Evolutionary conservation across 495 filamentous ascomycete genomes (phyloP).

Genomic region (Daldinia concentrica): DNA sequence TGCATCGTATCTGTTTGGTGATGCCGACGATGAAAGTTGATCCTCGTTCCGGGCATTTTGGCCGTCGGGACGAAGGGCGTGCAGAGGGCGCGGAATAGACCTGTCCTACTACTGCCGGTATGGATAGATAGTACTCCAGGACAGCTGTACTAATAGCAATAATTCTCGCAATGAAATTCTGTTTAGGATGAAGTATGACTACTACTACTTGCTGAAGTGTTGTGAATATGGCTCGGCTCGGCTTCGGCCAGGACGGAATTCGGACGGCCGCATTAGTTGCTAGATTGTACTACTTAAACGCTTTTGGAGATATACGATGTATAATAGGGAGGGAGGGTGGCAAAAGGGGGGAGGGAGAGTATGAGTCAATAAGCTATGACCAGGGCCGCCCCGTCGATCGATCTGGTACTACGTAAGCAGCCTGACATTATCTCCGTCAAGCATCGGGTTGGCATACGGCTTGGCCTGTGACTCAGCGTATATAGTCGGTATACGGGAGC

Average conservation of each 20-base stretch:
- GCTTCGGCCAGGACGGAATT: background rate
- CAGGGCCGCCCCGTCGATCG: background rate
- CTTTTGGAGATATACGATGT: background rate
- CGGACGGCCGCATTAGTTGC: background rate
- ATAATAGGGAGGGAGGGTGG: background rate
- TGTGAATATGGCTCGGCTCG: background rate
- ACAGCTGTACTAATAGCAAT: constrained; percentile 31
- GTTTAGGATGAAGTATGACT: background rate
- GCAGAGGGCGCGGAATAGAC: constrained; percentile 6
- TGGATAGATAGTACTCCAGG: constrained; percentile 10
- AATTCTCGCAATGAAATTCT: constrained; percentile 6
- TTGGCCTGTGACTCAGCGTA: background rate
- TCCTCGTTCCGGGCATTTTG: background rate
- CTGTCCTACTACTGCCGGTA: background rate
- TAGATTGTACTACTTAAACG: background rate
- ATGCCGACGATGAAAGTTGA: background rate
- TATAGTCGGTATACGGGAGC: background rate
- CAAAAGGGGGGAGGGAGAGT: background rate
- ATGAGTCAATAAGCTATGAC: background rate
- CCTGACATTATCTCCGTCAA: background rate
- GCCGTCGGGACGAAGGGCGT: background rate
- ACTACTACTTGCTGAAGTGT: background rate
- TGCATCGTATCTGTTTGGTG: background rate
- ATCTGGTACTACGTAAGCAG: background rate
- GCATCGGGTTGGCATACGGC: background rate